phyloP scores from a whole-genome alignment of 1,139 yeast genomes.

The Debaryomyces nepalensis region DNA sequence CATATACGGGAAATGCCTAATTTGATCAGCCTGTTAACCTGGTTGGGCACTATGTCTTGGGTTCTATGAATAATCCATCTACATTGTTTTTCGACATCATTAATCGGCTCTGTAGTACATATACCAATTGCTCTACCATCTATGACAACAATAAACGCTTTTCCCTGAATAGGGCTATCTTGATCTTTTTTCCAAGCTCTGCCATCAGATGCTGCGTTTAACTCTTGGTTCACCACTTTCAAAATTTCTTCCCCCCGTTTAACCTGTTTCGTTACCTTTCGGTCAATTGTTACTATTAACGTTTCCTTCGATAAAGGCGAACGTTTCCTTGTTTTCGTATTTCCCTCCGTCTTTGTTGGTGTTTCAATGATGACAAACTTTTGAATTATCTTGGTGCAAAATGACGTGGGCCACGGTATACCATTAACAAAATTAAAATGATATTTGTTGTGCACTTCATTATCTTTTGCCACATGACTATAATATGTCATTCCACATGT shows the following conservation, averaged over 20 bases:
- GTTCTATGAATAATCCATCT: conserved; percentile 55
- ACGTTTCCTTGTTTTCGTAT: conserved; percentile 11
- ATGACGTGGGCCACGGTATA: conserved; percentile 39
- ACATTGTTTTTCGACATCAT: conserved; percentile 25
- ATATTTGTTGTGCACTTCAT: conserved; percentile 50
- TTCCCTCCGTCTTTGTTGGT: conserved; percentile 2
- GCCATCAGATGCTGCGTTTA: conserved; percentile 61
- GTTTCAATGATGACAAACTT: conserved; percentile 26
- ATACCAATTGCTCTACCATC: conserved; percentile 55
- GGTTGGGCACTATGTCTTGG: conserved; percentile 41
- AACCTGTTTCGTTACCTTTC: conserved; percentile 24
- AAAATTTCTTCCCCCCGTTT: conserved; percentile 35
- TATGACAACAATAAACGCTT: conserved; percentile 51
- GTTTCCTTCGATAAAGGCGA: conserved; percentile 11
- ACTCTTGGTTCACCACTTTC: conserved; percentile 58
- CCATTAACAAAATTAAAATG: conserved; percentile 56
- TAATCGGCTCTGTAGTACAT: conserved; percentile 48
- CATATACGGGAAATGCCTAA: conserved; percentile 71
- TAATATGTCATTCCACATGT: conserved; percentile 67
- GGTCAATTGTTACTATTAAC: conserved; percentile 23
- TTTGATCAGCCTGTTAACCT: conserved; percentile 29
- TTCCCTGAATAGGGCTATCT: conserved; percentile 33
- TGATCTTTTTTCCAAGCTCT: conserved; percentile 46
- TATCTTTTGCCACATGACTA: conserved; percentile 49
- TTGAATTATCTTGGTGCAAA: conserved; percentile 34